Base-by-base conservation (phyloP, 192 early-diverging fungal species). In the Coemansia sp. region DNA sequence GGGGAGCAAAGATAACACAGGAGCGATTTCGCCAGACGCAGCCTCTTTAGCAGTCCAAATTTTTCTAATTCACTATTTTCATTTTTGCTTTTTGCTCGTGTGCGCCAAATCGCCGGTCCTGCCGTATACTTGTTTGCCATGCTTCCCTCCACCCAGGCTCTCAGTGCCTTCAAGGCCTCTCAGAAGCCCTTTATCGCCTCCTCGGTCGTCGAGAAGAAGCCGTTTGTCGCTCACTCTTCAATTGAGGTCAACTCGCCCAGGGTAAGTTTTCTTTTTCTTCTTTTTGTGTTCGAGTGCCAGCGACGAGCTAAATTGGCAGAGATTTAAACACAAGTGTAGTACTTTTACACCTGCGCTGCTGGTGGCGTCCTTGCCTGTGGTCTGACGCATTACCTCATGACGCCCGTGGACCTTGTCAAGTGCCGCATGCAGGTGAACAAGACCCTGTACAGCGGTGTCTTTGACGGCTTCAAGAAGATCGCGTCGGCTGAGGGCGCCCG, bases 311-410 rank as follows among this genome's bases (percentile, higher is more conserved):
- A n/a, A n/a, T n/a, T n/a, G n/a, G n/a, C n/a, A n/a, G n/a, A n/a
- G n/a, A n/a, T n/a, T n/a, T n/a, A n/a, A n/a, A n/a, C n/a, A n/a
- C n/a, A n/a, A n/a, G n/a, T 71, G 42, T 72, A 80, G 76, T 88
- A 86, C 72, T 88, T 85, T 67, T 72, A 75, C 58, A 86, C 86
- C 57, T 83, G 82, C 80, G 81, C 82, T 60, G 62, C 76, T 44
- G 86, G 86, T 46, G 86, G 86, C 53, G 79, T 78, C 56, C 74
- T 88, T 22, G 85, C 86, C 37, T 88, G 86, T 62, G 86, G 86
- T 56, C 69, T 86, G 63, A 88, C 86, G 60, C 86, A 88, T 71
- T 80, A 83, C 50, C 67, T 72, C 53, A 62, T 88, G 68, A 88
- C 85, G 27, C 85, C 78, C 11, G 63, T 84, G 39, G 82, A 84